Conservation (phyloP, 1,284 basidiomycete genomes). For the Cryptococcus maquisensis region DNA sequence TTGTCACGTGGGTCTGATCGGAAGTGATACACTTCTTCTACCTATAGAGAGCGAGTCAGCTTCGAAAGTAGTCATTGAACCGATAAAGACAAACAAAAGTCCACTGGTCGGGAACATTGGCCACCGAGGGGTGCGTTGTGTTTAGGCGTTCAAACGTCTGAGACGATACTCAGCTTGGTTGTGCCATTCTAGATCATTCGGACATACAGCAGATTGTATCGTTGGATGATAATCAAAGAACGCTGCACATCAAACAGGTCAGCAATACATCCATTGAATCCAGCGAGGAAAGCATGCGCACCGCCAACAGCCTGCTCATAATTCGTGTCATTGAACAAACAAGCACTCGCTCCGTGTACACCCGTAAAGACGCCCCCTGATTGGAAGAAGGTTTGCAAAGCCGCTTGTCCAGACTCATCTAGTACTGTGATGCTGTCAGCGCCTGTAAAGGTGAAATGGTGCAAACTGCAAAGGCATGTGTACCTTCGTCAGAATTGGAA, state of each 20-base stretch:
- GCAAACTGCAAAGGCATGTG: conserved; percentile 15
- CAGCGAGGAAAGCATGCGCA: conserved; percentile 13
- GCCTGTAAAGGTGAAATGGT: background rate
- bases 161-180: background rate
- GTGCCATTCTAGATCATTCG: background rate
- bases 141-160: conserved; percentile 64
- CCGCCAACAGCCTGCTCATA: conserved; percentile 56
- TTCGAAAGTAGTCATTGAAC: background rate
- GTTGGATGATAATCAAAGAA: conserved; percentile 71
- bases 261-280: background rate
- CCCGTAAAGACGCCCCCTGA: conserved; percentile 47
- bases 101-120: conserved; percentile 62
- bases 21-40: conserved; percentile 63
- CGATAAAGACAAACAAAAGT: conserved; percentile 37
- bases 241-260: conserved; percentile 40
- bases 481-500: conserved; percentile 64
- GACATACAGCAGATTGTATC: conserved; percentile 53
- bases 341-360: conserved; percentile 61
- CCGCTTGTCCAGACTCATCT: conserved; percentile 58
- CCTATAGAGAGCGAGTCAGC: conserved; percentile 16
- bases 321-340: conserved; percentile 62
- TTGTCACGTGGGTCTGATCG: conserved; percentile 65
- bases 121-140: conserved; percentile 62
- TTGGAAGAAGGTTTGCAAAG: conserved; percentile 63
- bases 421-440: conserved; percentile 52